phyloP scores from a whole-genome alignment of 202 grass and related monocot species.

The Zoysia matrella region DNA sequence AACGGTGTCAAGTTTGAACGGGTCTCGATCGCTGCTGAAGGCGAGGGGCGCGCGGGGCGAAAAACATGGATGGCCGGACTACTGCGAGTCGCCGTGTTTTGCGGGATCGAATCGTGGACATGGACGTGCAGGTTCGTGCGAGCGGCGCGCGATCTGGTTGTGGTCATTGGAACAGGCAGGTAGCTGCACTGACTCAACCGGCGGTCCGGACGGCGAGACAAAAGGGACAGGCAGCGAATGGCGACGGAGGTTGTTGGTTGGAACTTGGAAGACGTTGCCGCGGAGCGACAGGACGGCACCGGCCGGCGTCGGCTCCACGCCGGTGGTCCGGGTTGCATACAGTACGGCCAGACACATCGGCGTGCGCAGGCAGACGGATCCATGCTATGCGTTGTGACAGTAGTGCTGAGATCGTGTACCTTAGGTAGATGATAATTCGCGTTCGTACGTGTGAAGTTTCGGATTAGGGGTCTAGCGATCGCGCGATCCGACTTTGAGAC shows the following conservation, averaged over 20 bases:
- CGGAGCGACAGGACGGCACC: no score
- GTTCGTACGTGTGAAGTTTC: no score
- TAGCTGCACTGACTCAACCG: not conserved
- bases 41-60: slow-evolving; percentile 20
- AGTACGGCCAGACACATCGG: not conserved
- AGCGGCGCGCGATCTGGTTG: not conserved
- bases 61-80: not conserved
- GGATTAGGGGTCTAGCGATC: no score
- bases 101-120: not conserved
- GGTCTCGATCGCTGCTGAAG: not conserved
- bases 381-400: not conserved
- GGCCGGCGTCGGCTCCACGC: not conserved
- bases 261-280: no score
- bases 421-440: no score
- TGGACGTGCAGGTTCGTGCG: not conserved
- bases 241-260: no score
- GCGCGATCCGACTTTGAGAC: no score
- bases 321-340: not conserved
- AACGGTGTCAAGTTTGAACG: not conserved
- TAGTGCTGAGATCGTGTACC: no score
- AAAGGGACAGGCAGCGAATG: not conserved
- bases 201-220: not conserved
- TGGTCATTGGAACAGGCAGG: not conserved
- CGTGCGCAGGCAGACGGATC: not conserved
- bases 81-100: not conserved